A percentile compares a stretch with the other conserved stretches of the same genome.
Evolutionary conservation across 2,329 filamentous ascomycete species (phyloP).

Genomic region (Cladophialophora exuberans): DNA sequence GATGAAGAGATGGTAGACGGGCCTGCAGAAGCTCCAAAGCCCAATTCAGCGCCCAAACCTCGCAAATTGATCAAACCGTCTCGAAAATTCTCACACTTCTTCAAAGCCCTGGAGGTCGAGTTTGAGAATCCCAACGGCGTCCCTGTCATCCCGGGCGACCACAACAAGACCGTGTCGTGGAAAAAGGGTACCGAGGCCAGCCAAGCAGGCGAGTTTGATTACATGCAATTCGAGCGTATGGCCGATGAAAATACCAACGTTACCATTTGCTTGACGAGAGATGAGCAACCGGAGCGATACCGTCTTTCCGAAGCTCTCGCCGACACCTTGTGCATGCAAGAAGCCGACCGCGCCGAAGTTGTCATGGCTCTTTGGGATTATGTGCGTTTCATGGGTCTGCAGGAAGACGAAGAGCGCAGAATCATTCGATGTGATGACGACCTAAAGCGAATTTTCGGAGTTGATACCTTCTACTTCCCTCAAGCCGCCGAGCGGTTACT

Average conservation of each 20-base stretch:
- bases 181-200: slow-evolving; percentile 68
- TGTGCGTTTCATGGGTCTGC: slow-evolving; percentile 78
- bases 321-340: slow-evolving; percentile 81
- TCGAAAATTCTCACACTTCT: slow-evolving; percentile 54
- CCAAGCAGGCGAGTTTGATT: slow-evolving; percentile 77
- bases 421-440: slow-evolving; percentile 88
- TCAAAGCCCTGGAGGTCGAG: slow-evolving; percentile 56
- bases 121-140: slow-evolving; percentile 51
- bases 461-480: slow-evolving; percentile 82
- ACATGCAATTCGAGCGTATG: slow-evolving; percentile 85
- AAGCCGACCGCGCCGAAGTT: slow-evolving; percentile 84
- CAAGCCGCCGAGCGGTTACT: slow-evolving; percentile 79
- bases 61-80: slow-evolving; percentile 39
- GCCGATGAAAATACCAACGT: slow-evolving; percentile 93
- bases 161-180: slow-evolving; percentile 70
- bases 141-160: slow-evolving; percentile 42
- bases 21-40: background rate
- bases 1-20: slow-evolving; percentile 4
- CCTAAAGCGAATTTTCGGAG: slow-evolving; percentile 75
- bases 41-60: slow-evolving; percentile 35
- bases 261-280: slow-evolving; percentile 80
- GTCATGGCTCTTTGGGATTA: slow-evolving; percentile 97
- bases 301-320: slow-evolving; percentile 77
- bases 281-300: slow-evolving; percentile 85
- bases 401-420: slow-evolving; percentile 93